Conservation (phyloP, 176 grass and related monocot genomes). For the Pontederia paniculata region DNA sequence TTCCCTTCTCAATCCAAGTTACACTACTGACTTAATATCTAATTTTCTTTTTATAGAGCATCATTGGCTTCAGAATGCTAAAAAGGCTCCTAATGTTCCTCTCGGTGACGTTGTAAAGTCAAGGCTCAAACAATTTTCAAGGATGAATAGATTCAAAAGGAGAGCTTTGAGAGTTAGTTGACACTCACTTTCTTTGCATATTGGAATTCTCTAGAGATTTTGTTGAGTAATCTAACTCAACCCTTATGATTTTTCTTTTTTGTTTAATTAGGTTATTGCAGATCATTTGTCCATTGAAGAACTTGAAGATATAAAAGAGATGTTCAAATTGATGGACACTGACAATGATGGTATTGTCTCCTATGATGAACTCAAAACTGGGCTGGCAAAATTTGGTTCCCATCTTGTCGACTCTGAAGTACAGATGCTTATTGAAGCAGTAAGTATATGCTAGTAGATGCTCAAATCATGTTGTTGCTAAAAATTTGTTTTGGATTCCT, state of each 20-base stretch:
- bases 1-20: too few species aligned
- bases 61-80: constrained; percentile 88
- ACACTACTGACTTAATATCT: too few species aligned
- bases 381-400: constrained; percentile 86
- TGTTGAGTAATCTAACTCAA: not conserved
- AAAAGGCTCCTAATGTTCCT: constrained; percentile 95
- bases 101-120: constrained; percentile 98
- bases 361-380: constrained; percentile 76
- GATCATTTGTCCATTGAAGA: constrained; percentile 96
- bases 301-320: constrained; percentile 96
- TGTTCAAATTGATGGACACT: constrained; percentile 95
- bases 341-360: constrained; percentile 94
- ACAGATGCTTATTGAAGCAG: constrained; percentile 98
- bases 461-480: not conserved
- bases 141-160: constrained; percentile 99
- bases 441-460: constrained; percentile 32
- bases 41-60: constrained; percentile 39
- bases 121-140: constrained; percentile 96
- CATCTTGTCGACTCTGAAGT: constrained; percentile 90
- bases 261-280: constrained; percentile 61
- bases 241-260: not conserved
- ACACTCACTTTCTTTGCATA: not conserved
- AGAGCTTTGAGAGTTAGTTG: constrained; percentile 77
- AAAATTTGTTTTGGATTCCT: not conserved
- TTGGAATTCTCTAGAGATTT: not conserved